Evolutionary conservation across 352 stramenopile genomes (phyloP).

Genomic region (Globisporangium echinulatum): DNA sequence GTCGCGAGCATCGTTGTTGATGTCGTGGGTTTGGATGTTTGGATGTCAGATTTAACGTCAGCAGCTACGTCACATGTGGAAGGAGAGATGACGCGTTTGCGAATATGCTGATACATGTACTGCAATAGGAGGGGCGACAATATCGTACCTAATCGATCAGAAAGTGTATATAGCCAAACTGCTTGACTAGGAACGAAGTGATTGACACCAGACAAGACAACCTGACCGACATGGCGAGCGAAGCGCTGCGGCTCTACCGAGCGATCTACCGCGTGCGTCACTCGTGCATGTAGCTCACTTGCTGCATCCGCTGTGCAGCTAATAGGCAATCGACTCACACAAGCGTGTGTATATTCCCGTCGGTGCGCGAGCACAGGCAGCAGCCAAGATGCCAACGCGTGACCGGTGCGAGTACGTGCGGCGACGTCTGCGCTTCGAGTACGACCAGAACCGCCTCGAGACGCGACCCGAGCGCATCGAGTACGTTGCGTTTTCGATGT

Average conservation of each 20-base stretch:
- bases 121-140: too few species aligned
- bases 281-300: neutral
- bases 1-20: neutral
- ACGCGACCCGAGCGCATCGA: conserved; percentile 43
- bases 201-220: neutral
- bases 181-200: neutral
- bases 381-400: conserved; percentile 57
- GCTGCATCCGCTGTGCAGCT: too few species aligned
- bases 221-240: neutral
- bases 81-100: too few species aligned
- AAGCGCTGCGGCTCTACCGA: conserved; percentile 62
- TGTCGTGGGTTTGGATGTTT: neutral
- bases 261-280: conserved; percentile 64
- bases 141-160: too few species aligned
- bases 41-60: neutral
- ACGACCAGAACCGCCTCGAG: conserved; percentile 56
- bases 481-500: conserved; percentile 19
- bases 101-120: too few species aligned
- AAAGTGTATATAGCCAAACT: neutral
- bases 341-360: neutral
- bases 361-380: conserved; percentile 22
- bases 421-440: conserved; percentile 59
- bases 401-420: conserved; percentile 65
- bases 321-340: neutral
- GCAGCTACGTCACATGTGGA: too few species aligned